Percentiles rank a stretch among this genome's conserved stretches.
Conservation (phyloP, 441 rosid genomes). For the Mallotus repandus region DNA sequence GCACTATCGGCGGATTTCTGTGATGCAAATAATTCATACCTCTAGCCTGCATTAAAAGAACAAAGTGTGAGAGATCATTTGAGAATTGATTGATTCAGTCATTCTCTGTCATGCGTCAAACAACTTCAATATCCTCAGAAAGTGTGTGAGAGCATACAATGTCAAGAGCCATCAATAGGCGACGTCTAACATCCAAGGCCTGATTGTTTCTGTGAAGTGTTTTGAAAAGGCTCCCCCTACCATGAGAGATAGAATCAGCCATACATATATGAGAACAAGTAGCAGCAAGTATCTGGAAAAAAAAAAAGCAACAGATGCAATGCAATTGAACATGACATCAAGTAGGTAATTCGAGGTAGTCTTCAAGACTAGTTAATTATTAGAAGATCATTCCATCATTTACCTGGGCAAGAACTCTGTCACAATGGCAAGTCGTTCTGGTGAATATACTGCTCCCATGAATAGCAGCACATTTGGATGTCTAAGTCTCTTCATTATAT, state of each 20-base stretch:
- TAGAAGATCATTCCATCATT: background rate
- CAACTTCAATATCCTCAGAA: background rate
- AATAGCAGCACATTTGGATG: conserved; percentile 86
- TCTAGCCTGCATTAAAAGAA: conserved; percentile 57
- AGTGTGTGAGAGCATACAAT: conserved; percentile 43
- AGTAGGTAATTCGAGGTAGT: no score
- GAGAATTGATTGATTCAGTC: conserved; percentile 4
- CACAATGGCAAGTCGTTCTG: conserved; percentile 69
- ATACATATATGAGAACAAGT: background rate
- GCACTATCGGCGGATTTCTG: conserved; percentile 82
- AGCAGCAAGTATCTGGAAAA: background rate
- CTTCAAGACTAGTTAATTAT: background rate
- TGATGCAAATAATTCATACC: conserved; percentile 91
- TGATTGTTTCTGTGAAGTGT: conserved; percentile 69
- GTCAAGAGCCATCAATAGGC: conserved; percentile 80
- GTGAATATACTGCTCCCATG: conserved; percentile 90
- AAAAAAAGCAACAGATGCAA: background rate
- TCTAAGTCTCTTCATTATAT: conserved; percentile 78
- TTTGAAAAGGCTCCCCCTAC: conserved; percentile 90
- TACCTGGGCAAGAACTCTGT: conserved; percentile 87
- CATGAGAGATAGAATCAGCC: conserved; percentile 22
- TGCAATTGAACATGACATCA: background rate
- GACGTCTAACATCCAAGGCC: conserved; percentile 63
- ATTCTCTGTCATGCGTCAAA: background rate
- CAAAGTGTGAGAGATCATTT: conserved; percentile 10